Base-by-base conservation (phyloP, 768 basidiomycete genomes). In the Suillus weaverae region DNA sequence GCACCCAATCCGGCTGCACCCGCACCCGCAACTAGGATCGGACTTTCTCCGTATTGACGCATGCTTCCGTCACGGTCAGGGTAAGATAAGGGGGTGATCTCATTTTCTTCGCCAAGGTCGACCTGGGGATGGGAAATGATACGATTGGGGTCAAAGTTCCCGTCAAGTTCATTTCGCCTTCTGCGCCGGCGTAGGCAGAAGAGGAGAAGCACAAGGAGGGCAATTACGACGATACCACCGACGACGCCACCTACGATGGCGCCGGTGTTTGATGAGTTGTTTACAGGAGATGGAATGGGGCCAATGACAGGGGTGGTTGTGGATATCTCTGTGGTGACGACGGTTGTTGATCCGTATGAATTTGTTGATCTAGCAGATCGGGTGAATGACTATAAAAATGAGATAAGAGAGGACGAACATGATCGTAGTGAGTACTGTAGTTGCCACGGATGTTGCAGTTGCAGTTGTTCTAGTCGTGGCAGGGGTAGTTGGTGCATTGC, bases 161-260 rank as follows among this genome's bases (percentile, higher is more conserved):
- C 82, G 62, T 83, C 82, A 51, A 82, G 82, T 32, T 83, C 80
- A 64, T 81, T 76, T 41, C 64, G 69, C 59, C 66, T 67, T 9
- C 43, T 55, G 5, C 70, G 66, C 22, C 61, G 69, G 11, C 74
- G 72, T 51, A 78, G 61, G 51, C 72, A 77, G 61, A 76, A 73
- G 55, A 78, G 13, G 16, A 79, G 41, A 62, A 78, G 26, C 4
- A 66, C 66, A n/a, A 81, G 2, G 9, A 75, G 4, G 18, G 65
- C 44, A n/a, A 84, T 50, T 5, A 72, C 65, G 1, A 66, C 75
- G 3, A 80, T 62, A 3, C 84, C 85, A 63, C 84, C 84, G 18
- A 85, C 81, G 3, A 81, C 80, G 18, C 82, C 82, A 10, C 85
- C 85, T 3, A 84, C 79, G 63, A 86, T 85, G 4, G 83, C 76